A percentile compares a stretch with the other conserved stretches of the same genome.
Conservation (phyloP, 768 basidiomycete genomes). For the Tulasnella calospora region DNA sequence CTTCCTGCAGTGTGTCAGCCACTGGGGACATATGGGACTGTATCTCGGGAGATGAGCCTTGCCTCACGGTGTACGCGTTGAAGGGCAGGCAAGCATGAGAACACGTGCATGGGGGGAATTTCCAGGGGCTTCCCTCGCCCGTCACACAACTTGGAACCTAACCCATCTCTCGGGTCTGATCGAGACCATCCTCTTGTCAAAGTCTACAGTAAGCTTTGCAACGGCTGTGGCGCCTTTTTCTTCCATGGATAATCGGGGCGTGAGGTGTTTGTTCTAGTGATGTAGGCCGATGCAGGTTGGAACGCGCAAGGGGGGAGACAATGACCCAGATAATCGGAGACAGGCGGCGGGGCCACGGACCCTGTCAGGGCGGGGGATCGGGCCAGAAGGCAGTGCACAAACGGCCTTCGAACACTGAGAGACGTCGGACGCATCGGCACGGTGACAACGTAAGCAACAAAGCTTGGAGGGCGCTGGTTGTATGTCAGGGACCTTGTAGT, state of each 20-base stretch:
- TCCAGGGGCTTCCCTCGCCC: neutral
- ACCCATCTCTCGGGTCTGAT: neutral
- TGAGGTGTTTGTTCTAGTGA: neutral
- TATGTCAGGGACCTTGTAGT: neutral
- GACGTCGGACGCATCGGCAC: neutral
- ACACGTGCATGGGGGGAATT: neutral
- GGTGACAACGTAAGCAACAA: neutral
- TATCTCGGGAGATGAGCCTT: constrained; percentile 17
- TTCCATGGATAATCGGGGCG: neutral
- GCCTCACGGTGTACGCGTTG: neutral
- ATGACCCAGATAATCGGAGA: neutral
- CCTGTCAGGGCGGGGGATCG: constrained; percentile 1
- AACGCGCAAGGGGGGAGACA: neutral
- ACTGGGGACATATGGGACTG: neutral
- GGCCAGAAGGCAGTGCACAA: neutral
- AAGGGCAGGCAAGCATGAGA: neutral
- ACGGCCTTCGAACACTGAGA: neutral
- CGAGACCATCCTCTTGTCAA: neutral
- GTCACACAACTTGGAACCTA: neutral
- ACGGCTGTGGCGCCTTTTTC: neutral
- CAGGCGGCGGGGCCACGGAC: neutral
- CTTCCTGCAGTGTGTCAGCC: neutral
- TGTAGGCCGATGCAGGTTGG: neutral
- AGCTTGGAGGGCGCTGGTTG: too few relatives aligned
- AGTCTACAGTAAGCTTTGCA: neutral